Evolutionary conservation across 345 rosid species (phyloP).

Genomic region (Citrus hindsii): DNA sequence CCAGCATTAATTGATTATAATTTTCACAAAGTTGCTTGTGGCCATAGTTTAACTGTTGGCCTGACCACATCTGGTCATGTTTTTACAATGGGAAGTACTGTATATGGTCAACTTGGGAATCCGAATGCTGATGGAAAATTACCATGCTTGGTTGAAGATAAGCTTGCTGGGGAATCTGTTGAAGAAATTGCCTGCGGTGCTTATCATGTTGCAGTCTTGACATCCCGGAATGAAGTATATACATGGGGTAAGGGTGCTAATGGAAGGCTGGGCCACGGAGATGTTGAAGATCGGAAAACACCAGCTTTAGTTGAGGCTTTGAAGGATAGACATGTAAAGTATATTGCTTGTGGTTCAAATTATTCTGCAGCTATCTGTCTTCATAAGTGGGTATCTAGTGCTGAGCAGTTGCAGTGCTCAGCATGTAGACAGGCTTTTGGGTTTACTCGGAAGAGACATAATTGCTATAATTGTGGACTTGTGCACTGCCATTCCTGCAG

Average conservation of each 20-base stretch:
- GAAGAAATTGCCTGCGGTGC: conserved; percentile 92
- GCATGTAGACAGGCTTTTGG: conserved; percentile 94
- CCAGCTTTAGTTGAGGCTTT: conserved; percentile 77
- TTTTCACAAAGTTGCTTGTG: conserved; percentile 84
- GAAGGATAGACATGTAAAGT: conserved; percentile 85
- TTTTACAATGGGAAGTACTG: conserved; percentile 90
- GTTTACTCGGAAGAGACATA: conserved; percentile 89
- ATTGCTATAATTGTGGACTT: conserved; percentile 95
- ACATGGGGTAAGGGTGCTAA: conserved; percentile 99
- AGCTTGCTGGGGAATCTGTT: conserved; percentile 58
- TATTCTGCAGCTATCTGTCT: conserved; percentile 84
- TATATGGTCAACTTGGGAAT: conserved; percentile 94
- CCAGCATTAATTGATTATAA: conserved; percentile 76
- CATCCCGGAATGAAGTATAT: conserved; percentile 80
- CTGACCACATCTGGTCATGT: conserved; percentile 75
- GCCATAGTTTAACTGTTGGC: conserved; percentile 90
- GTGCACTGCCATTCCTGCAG: conserved; percentile 98
- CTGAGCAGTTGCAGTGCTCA: conserved; percentile 91
- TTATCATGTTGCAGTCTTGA: conserved; percentile 79
- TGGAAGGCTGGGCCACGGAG: conserved; percentile 96
- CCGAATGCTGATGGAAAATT: conserved; percentile 75
- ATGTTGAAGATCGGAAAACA: conserved; percentile 74
- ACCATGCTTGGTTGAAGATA: conserved; percentile 72
- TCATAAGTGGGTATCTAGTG: conserved; percentile 90
- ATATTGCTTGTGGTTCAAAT: conserved; percentile 87